phyloP scores from a whole-genome alignment of 257 asterid species.

The Scutellaria baicalensis region DNA sequence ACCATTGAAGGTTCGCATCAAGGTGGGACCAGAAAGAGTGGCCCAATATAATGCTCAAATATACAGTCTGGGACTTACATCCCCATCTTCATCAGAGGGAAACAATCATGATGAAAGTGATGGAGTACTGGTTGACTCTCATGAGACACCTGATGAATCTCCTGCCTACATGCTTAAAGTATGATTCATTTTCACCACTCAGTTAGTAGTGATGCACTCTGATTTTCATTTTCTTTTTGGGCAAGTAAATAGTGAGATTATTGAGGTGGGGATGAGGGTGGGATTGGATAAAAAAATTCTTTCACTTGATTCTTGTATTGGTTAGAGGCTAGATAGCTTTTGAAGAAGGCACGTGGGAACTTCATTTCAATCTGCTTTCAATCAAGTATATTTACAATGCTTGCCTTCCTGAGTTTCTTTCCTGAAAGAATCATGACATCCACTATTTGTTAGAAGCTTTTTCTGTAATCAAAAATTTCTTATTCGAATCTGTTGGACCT shows the following conservation, averaged over 20 bases:
- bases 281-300: background rate
- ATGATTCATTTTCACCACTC: conserved; percentile 10
- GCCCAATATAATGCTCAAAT: conserved; percentile 63
- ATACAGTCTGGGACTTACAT: conserved; percentile 69
- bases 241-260: background rate
- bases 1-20: conserved; percentile 64
- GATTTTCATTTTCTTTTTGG: background rate
- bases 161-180: conserved; percentile 61
- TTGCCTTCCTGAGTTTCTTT: background rate
- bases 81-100: conserved; percentile 79
- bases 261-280: conserved; percentile 1
- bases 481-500: conserved; percentile 2
- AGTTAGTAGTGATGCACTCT: background rate
- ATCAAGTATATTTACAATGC: conserved; percentile 1
- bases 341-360: background rate
- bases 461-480: background rate
- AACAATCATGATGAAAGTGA: conserved; percentile 60
- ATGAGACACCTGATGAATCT: conserved; percentile 41
- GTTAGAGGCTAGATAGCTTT: background rate
- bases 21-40: conserved; percentile 56
- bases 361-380: conserved; percentile 5
- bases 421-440: background rate
- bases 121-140: conserved; percentile 34
- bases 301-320: background rate
- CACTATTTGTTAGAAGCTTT: conserved; percentile 1